Evolutionary conservation across 257 asterid genomes (phyloP), one percentile per base, ranked within the genome.

Genomic region (Plectranthus barbatus): DNA sequence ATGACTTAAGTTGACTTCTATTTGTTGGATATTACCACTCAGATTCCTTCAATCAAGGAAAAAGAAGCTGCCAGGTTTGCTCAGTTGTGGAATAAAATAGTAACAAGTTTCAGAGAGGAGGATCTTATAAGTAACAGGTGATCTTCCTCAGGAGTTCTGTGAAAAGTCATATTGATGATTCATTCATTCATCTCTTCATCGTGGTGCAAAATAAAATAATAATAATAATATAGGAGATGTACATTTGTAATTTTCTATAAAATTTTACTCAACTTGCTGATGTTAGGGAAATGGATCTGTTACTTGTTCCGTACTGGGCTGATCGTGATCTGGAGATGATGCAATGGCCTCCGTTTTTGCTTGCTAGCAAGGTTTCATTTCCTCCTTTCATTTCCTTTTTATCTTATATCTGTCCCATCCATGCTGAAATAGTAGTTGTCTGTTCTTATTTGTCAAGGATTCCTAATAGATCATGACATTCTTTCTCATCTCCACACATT

Each of bases 261-360:
- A 56, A 49, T 37, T 55, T 66, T 56, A 59, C 67, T 74, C 45
- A 56, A 50, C 49, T 44, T 81, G 60, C 53, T 68, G 68, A 59
- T 70, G 60, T 26, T 72, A 93, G 99, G 92, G 97, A 93, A 80
- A 93, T 90, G 99, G 94, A 93, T 75, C 83, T 93, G 73, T 79
- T 93, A 84, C 95, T 93, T 72, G 99, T 93, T 74, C 99, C 99
- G 15, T 93, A 93, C 77, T 93, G 97, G 97, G 97, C 97, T 71
- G 96, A 93, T 72, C 97, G 95, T 64, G 94, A 90, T 69, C 69
- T 93, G 80, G 94, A 83, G 68, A 84, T 93, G 67, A 88, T 76
- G 73, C 99, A 85, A 71, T 93, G 99, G 99, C 99, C 99, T 52
- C 97, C 97, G 1, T 93, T 93, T 85, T 77, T 93, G 80, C 96